Evolutionary conservation across 179 eudicot species (phyloP), one percentile per base, ranked within the genome.

Genomic region (Nepenthes alata): DNA sequence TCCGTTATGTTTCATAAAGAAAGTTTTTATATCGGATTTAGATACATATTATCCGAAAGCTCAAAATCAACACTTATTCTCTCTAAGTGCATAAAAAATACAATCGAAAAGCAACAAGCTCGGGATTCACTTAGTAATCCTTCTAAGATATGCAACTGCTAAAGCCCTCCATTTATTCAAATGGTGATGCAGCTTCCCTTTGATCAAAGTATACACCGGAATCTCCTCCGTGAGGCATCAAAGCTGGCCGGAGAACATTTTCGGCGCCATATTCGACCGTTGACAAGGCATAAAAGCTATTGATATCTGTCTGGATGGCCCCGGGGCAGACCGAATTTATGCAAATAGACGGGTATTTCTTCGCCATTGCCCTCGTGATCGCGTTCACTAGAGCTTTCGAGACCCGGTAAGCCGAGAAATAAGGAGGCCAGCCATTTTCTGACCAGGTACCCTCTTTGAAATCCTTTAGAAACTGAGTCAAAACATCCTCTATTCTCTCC

Each of bases 341-440:
- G 41, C 41, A 51, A 9, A 85, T 34, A 4, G 25, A 55, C 0
- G 81, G 83, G 58, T 71, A 58, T 13, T 78, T 80, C 55, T 70
- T 78, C 1, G 96, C 85, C 61, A 73, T 12, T 11, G 80, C 58
- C 61, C 93, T 83, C 41, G 96, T 81, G 61, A 85, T 83, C 5
- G 86, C 84, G 62, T 74, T 88, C 61, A 85, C 2, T 15, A 79
- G 74, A 0, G 83, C 86, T 68, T 88, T 85, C 1, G 89, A 81
- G 36, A 82, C 48, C 2, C 0, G 45, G 45, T 88, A 83, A 3
- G 96, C 80, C 10, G 83, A 8, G 5, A 68, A 0, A 6, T 5
- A 41, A 34, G 45, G 0, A 35, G 85, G 87, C 85, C 96, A 85
- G 4, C 85, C 78, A 37, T 83, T 88, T 38, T 4, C 59, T 50